Base-by-base conservation (phyloP, 495 filamentous ascomycete species). In the Annulohypoxylon moriforme region DNA sequence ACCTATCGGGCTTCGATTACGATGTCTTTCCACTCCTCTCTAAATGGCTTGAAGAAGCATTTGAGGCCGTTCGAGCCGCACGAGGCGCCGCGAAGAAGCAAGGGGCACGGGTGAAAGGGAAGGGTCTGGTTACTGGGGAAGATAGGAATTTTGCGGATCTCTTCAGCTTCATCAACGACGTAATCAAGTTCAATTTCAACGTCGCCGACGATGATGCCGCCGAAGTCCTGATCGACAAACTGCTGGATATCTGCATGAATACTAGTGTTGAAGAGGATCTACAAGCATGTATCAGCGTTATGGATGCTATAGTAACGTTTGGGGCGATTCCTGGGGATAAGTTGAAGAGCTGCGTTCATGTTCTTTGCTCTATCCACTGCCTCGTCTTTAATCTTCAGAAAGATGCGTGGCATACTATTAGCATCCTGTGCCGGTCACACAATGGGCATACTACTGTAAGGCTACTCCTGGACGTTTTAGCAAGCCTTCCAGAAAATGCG, bases 121-220 rank as follows among this genome's bases (percentile, higher is more conserved):
- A 89, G 68, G 75, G 80, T 0, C 76, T 82, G 22, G 77, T 79
- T 16, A 81, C 85, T 36, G 85, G 84, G 50, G 92, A 94, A 70
- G 92, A 93, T 67, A 86, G 85, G 49, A 88, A 87, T 70, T 81
- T 97, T 38, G 84, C 84, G 46, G 85, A 89, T 61, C 80, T 96
- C 6, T 92, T 97, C 72, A 83, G 87, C 52, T 92, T 94, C 50
- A 85, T 92, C 27, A 88, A 89, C n/a, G 89, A 94, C 73, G 81
- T 96, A 65, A 90, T 96, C 79, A 94, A 91, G 71, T 91, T 95
- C 80, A 95, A 94, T 78, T 91, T 90, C 77, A 92, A 90, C 64
- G 86, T 90, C 29, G 91, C 93, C 40, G 85, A 86, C 38, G 88
- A 92, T 55, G 84, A 85, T 27, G 90, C 93, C 58, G 84, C 94